Evolutionary conservation across 768 basidiomycete genomes (phyloP), one percentile per base, ranked within the genome.

Genomic region (Lentinus tigrinus): DNA sequence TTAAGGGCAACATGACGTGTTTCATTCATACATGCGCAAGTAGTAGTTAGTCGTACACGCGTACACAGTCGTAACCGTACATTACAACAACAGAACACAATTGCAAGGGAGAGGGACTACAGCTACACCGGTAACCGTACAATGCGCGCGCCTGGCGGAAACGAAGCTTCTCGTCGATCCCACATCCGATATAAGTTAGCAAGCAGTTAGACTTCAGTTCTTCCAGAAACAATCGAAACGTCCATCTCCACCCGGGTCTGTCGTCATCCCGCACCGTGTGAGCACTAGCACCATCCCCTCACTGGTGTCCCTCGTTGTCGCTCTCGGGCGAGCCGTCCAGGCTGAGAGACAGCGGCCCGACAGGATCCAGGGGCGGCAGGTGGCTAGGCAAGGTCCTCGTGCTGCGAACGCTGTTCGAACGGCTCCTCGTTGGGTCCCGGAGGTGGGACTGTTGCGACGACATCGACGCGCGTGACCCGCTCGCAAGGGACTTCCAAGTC

Each of bases 331-430:
- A 42, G 38, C 43, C 19, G 2, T 50, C 23, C 24, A 38, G 23
- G 50, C 57, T 58, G 27, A 53, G 21, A 19, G 51, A 47, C 46
- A 69, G 42, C 17, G 66, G 63, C 42, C 65, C 55, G 3, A 59
- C 53, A 6, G 65, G 55, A 21, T 66, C 58, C 3, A 65, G 9
- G 11, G 66, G 62, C 26, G 66, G 65, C 13, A 66, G 50, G 27
- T 57, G 54, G 36, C 31, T 44, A 14, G 56, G 50, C 44, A 60
- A n/a, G 40, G 56, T 63, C 34, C 52, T 51, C 14, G 63, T 61
- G 39, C 65, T 67, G 50, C 63, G 37, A 28, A 57, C 51, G 58
- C 62, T 56, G 14, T 54, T 54, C n/a, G 54, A 56, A 3, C 61
- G 39, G 17, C 56, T 62, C n/a, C 67, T 24, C 37, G 58, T 14